Evolutionary conservation across 768 basidiomycete genomes (phyloP).

Genomic region (Boletus rubroflammeus): DNA sequence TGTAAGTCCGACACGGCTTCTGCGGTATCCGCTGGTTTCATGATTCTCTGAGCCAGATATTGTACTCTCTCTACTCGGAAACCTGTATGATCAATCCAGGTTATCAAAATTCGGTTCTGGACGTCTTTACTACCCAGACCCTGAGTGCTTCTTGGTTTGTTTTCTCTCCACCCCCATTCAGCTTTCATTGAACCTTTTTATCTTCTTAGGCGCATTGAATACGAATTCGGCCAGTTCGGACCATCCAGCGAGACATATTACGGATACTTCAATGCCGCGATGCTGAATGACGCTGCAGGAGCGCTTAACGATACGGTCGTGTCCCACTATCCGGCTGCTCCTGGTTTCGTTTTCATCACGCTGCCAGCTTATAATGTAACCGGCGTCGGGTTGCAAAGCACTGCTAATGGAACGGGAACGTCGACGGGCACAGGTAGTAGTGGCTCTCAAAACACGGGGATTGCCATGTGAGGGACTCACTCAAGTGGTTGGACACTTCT

Average conservation of each 20-base stretch:
- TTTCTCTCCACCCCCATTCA: neutral
- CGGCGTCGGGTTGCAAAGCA: constrained; percentile 19
- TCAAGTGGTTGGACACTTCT: constrained; percentile 5
- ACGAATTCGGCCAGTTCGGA: constrained; percentile 60
- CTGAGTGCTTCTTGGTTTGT: constrained; percentile 53
- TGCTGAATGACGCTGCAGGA: constrained; percentile 51
- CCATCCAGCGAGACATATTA: constrained; percentile 49
- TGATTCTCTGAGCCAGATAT: constrained; percentile 43
- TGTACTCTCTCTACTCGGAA: constrained; percentile 71
- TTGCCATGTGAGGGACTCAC: constrained; percentile 67
- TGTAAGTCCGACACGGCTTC: constrained; percentile 41
- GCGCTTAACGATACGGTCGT: constrained; percentile 43
- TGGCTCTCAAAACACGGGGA: constrained; percentile 44
- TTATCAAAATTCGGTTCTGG: constrained; percentile 66
- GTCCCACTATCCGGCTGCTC: constrained; percentile 40
- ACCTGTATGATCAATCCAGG: constrained; percentile 74
- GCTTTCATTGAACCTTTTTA: neutral
- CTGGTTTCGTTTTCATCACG: constrained; percentile 69
- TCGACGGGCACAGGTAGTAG: constrained; percentile 11
- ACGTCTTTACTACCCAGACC: constrained; percentile 74
- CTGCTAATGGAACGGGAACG: constrained; percentile 16
- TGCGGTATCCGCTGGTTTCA: neutral
- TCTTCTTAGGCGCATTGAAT: constrained; percentile 43
- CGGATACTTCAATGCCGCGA: constrained; percentile 54
- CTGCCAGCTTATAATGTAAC: constrained; percentile 65